Base-by-base conservation (phyloP, 176 grass and related monocot species). In the Oropetium thomaeum region DNA sequence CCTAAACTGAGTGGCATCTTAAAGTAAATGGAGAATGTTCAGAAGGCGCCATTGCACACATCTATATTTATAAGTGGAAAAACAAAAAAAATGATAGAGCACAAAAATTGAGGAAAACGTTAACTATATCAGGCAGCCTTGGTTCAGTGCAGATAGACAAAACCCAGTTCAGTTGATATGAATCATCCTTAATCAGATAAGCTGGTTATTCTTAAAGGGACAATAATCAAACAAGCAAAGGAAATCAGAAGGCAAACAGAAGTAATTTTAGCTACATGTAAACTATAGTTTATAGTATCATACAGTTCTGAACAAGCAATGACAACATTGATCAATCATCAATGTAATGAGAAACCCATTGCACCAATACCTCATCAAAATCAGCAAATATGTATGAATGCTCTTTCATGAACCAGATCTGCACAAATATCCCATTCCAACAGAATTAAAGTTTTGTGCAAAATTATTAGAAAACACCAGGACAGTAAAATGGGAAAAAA, bases 331-430 rank as follows among this genome's bases (percentile, higher is more conserved):
- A n/a, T n/a, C n/a, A n/a, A n/a, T 23, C 25, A 53, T 73, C 10
- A 62, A 75, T 79, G 34, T 23, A 38, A 45, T 81, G 63, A 60
- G 71, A 51, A 83, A 39, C 7, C 37, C 7, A 58, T 25, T 16
- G 59, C 68, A 57, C 59, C 44, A 65, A 98, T 77, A 98, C 96
- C 96, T 94, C 89, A 82, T 95, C 91, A 71, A 99, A 84, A 82
- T 86, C 79, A 65, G 79, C 70, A 86, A 99, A 92, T 34, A 92
- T 86, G 74, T 92, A 88, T 17, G 96, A 92, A 86, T 92, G 83
- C 30, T 88, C 79, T 32, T 74, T 99, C 96, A 99, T 99, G 69
- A 92, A 92, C 79, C 87, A 92, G 74, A 99, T 90, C 96, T 99
- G 85, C 71, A 82, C 47, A 52, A 65, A 66, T 59, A 76, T 62